A percentile compares a stretch with the other conserved stretches of the same genome.
Evolutionary conservation across 148 eudicot species (phyloP).

Genomic region (Diospyros lotus): DNA sequence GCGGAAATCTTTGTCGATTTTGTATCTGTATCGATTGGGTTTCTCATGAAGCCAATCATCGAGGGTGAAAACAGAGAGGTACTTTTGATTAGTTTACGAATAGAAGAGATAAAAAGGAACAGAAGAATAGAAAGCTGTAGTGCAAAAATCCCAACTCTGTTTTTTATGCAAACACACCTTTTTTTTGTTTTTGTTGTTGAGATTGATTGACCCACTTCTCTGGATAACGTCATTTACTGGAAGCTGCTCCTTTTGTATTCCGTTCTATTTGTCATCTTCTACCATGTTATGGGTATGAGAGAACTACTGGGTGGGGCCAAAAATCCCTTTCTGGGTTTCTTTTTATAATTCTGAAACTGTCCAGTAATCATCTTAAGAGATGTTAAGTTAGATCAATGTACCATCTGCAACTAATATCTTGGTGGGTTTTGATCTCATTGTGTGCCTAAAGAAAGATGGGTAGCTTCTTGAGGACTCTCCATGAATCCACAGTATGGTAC

Average conservation of each 20-base stretch:
- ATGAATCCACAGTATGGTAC: not conserved
- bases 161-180: slow-evolving; percentile 13
- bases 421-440: not conserved
- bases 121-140: not conserved
- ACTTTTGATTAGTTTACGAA: not conserved
- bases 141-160: slow-evolving; percentile 3
- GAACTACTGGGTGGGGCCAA: too few relatives aligned
- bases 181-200: slow-evolving; percentile 1
- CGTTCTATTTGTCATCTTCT: not conserved
- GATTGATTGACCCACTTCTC: slow-evolving; percentile 17
- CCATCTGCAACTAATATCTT: not conserved
- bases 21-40: not conserved
- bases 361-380: too few relatives aligned
- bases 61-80: slow-evolving; percentile 1
- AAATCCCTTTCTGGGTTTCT: too few relatives aligned
- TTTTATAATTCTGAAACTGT: too few relatives aligned
- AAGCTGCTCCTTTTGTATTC: slow-evolving; percentile 2
- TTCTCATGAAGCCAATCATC: slow-evolving; percentile 4
- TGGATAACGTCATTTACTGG: slow-evolving; percentile 21
- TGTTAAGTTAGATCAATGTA: not conserved
- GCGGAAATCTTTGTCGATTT: not conserved
- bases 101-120: not conserved
- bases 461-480: not conserved
- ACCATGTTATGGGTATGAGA: not conserved
- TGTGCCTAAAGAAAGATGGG: not conserved